These are phyloP conservation scores for Rhizopogon sp. DNA, from an alignment of 768 basidiomycete species.

Conservation along the genomic window DNA sequence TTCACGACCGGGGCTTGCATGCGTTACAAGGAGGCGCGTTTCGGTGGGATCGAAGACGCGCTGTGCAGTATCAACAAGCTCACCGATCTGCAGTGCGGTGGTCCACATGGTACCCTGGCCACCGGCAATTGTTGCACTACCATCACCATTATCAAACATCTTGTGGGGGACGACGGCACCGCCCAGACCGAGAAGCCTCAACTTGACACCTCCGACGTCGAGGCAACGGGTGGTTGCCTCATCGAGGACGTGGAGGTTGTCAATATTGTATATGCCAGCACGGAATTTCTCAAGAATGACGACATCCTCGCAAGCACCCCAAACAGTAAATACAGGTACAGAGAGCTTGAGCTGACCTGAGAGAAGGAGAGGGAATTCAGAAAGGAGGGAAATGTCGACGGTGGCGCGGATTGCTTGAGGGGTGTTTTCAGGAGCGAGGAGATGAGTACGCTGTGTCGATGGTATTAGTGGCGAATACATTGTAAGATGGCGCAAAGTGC, in stretches of 20 bases:
- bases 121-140: constrained; percentile 94
- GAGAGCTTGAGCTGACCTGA: constrained; percentile 87
- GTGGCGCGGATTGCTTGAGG: constrained; percentile 66
- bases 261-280: constrained; percentile 71
- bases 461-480: constrained; percentile 95
- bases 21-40: constrained; percentile 89
- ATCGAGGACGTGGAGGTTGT: constrained; percentile 89
- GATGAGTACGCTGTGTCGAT: constrained; percentile 71
- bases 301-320: constrained; percentile 98
- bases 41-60: constrained; percentile 90
- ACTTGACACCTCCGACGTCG: constrained; percentile 89
- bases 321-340: constrained; percentile 93
- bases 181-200: constrained; percentile 92
- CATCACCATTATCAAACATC: constrained; percentile 92
- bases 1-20: constrained; percentile 89
- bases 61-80: constrained; percentile 96
- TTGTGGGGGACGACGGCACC: constrained; percentile 95
- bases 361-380: constrained; percentile 90
- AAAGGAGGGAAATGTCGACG: constrained; percentile 74
- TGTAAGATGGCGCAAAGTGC: constrained; percentile 91
- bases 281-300: constrained; percentile 90
- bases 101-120: constrained; percentile 99
- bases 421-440: constrained; percentile 69
- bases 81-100: constrained; percentile 94
- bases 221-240: constrained; percentile 93